These are phyloP conservation scores for Didymella pinodella DNA, from an alignment of 2,329 filamentous ascomycete genomes.

Conservation along the genomic window DNA sequence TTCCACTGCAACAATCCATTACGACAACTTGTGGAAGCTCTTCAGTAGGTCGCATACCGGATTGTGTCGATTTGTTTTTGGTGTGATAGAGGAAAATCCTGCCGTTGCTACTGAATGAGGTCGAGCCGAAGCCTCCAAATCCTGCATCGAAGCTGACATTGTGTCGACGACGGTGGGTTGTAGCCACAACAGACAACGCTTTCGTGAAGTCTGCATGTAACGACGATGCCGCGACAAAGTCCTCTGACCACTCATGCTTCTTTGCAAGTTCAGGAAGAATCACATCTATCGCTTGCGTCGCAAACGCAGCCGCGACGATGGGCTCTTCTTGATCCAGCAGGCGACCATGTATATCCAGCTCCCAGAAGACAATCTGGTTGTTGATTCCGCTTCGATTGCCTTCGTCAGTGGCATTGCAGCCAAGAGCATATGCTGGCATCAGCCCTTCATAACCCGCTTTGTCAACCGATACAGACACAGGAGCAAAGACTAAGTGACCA, in stretches of 20 bases:
- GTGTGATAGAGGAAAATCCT: slow-evolving; percentile 29
- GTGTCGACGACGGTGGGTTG: slow-evolving; percentile 34
- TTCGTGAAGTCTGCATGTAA: slow-evolving; percentile 33
- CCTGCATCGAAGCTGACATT: slow-evolving; percentile 30
- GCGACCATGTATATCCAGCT: slow-evolving; percentile 38
- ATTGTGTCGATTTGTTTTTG: slow-evolving; percentile 24
- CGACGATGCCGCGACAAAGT: slow-evolving; percentile 32
- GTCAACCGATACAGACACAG: neutral
- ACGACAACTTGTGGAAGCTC: slow-evolving; percentile 29
- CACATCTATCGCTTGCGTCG: slow-evolving; percentile 37
- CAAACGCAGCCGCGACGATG: slow-evolving; percentile 32
- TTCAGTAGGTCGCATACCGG: slow-evolving; percentile 15
- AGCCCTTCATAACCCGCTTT: neutral
- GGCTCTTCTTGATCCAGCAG: slow-evolving; percentile 39
- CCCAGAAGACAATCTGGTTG: slow-evolving; percentile 37
- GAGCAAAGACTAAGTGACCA: slow-evolving; percentile 30
- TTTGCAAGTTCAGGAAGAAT: slow-evolving; percentile 35
- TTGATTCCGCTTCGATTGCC: neutral
- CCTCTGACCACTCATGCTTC: slow-evolving; percentile 38
- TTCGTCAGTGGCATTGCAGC: slow-evolving; percentile 25
- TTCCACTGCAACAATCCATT: slow-evolving; percentile 28
- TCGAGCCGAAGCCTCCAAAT: slow-evolving; percentile 23
- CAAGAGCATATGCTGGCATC: slow-evolving; percentile 32
- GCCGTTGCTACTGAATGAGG: slow-evolving; percentile 33
- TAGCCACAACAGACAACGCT: slow-evolving; percentile 28